Evolutionary conservation across 2,329 filamentous ascomycete species (phyloP).

Genomic region (Periglandula ipomoeae): DNA sequence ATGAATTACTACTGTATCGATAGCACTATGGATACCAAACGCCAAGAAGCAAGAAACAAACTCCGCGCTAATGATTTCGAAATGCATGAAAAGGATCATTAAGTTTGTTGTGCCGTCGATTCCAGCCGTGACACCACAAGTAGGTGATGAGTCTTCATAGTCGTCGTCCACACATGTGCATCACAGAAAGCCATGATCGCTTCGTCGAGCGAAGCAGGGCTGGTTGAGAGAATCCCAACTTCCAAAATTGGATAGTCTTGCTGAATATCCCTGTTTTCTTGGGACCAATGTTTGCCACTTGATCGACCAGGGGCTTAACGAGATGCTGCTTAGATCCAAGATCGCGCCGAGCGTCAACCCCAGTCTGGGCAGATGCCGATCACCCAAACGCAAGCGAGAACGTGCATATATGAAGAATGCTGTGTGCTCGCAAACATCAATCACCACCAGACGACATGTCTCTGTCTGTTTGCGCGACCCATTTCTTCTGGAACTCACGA

Average conservation of each 20-base stretch:
- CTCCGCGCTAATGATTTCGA: slow-evolving; percentile 6
- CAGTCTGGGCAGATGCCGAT: not conserved
- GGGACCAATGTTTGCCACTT: slow-evolving; percentile 1
- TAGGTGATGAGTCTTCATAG: no score
- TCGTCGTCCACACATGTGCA: no score
- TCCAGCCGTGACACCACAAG: no score
- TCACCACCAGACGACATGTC: slow-evolving; percentile 16
- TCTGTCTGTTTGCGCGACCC: slow-evolving; percentile 26
- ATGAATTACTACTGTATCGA: no score
- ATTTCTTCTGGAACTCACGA: slow-evolving; percentile 44
- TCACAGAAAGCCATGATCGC: no score
- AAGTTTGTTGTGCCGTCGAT: not conserved
- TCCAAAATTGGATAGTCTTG: not conserved
- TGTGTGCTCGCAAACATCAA: slow-evolving; percentile 10
- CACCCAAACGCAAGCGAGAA: no score
- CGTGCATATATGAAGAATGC: not conserved
- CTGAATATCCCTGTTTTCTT: not conserved
- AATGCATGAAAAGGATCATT: not conserved
- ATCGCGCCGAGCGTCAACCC: not conserved
- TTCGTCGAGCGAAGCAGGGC: no score
- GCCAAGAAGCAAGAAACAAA: not conserved
- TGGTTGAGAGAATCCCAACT: not conserved
- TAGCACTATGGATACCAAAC: no score
- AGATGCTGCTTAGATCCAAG: slow-evolving; percentile 1
- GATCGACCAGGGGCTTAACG: not conserved